Evolutionary conservation across 2,329 filamentous ascomycete species (phyloP), one percentile per base, ranked within the genome.

Genomic region (Talaromyces marneffei): DNA sequence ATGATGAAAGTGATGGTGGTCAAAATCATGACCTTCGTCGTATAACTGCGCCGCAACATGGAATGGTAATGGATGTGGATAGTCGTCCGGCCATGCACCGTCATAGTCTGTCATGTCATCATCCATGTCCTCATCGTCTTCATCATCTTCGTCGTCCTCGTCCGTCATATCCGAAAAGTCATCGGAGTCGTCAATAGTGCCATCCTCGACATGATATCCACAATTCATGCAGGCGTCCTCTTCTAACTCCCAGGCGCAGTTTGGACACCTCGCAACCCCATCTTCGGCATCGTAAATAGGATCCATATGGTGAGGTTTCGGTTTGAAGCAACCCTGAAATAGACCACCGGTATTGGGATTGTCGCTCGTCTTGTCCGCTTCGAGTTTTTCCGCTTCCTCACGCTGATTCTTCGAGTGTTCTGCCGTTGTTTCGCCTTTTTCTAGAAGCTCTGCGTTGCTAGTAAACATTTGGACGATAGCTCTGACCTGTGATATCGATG

Each of bases 401-500:
- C 78, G 78, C 65, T 83, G 83, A 71, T 81, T 82, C 65, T 79
- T 74, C 29, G 73, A 71, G 70, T 89, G 86, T 68, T 88, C 83
- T 52, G 85, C 82, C 3, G 83, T 77, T 2, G 84, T 86, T 72
- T 89, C 87, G 50, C 84, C 85, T 44, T 81, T 76, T 40, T 87
- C 84, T 59, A 89, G 75, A 42, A 89, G 76, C 68, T 88, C 85
- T 35, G 78, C 77, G 59, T 84, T 81, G 65, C 78, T 80, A 42
- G 83, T 81, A 71, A 89, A 87, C 64, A 87, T 78, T 62, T 84
- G 79, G 25, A 86, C 85, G 72, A 89, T 81, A 62, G 88, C 83
- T 61, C 86, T 82, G 58, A 89, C 80, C 83, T 85, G 66, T 16
- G 23, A 52, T 25, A 25, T 12, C 18, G 46, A n/a, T 54, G 16